Evolutionary conservation across 495 filamentous ascomycete species (phyloP), one percentile per base, ranked within the genome.

Genomic region (Penicillium flavigenum): DNA sequence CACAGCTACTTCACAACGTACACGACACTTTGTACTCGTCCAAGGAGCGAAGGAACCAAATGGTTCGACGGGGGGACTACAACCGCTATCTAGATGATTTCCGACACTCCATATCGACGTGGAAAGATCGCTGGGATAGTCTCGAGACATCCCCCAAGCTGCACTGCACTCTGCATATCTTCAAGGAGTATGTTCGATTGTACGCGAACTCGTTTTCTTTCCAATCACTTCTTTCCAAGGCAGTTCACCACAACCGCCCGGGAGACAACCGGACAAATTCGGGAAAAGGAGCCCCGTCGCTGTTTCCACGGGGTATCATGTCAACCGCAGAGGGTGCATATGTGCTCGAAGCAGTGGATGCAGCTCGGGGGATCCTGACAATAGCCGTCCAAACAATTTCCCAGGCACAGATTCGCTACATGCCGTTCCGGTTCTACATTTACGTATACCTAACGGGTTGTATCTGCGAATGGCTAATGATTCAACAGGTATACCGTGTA

Each of bases 351-450:
- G 22, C 51, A n/a, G 26, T 45, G 2, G 22, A 43, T 11, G 38
- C 50, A 14, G 50, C 50, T 1, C 36, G 27, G 29, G 27, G 32
- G 7, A 54, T 54, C 12, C 39, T 54, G 0, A 32, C 42, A 9
- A 54, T 54, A 32, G 38, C 39, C 10, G 19, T 7, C 12, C 20
- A 20, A 9, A 54, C 39, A 32, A 39, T n/a, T 6, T 17, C 52
- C 20, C 39, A 29, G 9, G 51, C 51, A 5, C 51, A 54, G 11
- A 54, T 54, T 46, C 42, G 41, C 42, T 54, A 54, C 27, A 46
- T 54, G 41, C 52, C 52, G 10, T 46, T 54, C 16, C 52, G 52
- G 2, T 54, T 54, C 26, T 54, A 54, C 17, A 20, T 54, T 17
- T 54, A n/a, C 7, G 27, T 51, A 9, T 24, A 34, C 14, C 3